These are phyloP conservation scores for Auriscalpium vulgare DNA, from an alignment of 768 basidiomycete species.

Conservation along the genomic window DNA sequence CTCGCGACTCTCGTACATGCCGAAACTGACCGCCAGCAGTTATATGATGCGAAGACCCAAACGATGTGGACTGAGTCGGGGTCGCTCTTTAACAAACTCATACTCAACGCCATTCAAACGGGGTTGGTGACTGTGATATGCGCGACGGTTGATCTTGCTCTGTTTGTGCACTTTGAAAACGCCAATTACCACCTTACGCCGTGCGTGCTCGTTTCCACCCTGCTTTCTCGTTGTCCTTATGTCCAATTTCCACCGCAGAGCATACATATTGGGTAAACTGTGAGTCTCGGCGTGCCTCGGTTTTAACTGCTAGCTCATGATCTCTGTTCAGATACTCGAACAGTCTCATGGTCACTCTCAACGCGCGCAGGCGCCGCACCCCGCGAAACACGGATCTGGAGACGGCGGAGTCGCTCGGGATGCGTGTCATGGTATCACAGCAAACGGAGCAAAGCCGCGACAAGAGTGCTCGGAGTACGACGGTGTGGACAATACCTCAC, in stretches of 20 bases:
- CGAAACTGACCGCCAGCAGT: background rate
- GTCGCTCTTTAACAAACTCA: background rate
- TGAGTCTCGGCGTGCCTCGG: background rate
- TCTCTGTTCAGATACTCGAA: background rate
- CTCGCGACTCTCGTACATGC: background rate
- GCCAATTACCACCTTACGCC: background rate
- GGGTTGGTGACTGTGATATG: background rate
- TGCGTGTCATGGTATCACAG: background rate
- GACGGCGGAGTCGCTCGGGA: background rate
- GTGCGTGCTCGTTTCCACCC: background rate
- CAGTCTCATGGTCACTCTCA: background rate
- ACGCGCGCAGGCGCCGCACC: background rate
- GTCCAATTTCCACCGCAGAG: background rate
- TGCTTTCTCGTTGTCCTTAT: background rate
- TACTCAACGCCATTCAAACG: background rate
- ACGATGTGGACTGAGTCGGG: background rate
- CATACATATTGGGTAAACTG: background rate
- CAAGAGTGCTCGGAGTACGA: too few species aligned
- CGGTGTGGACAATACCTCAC: too few species aligned
- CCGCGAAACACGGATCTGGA: background rate
- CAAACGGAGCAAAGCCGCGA: too few species aligned
- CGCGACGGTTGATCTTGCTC: background rate
- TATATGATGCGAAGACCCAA: background rate
- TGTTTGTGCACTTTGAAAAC: background rate
- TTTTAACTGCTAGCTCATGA: background rate